Conservation (phyloP, 2,329 filamentous ascomycete genomes). For the Pseudogymnoascus sp. region DNA sequence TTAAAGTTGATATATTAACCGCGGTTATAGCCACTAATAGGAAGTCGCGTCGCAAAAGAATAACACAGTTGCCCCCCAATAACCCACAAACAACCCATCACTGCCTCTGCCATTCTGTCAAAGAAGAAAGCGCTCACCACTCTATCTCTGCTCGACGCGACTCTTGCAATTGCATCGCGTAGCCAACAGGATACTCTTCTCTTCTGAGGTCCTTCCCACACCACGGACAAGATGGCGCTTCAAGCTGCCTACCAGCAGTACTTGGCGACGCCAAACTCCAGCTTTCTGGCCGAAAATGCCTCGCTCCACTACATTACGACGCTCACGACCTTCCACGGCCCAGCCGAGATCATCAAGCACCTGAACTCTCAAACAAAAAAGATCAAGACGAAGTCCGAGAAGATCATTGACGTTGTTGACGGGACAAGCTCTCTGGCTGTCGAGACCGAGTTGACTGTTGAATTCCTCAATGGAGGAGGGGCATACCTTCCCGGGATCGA, state of each 20-base stretch:
- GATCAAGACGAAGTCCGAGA: conserved; percentile 76
- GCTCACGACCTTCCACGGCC: conserved; percentile 61
- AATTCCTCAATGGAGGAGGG: conserved; percentile 75
- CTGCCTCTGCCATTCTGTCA: not conserved
- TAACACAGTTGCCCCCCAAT: not conserved
- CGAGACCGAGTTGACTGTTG: conserved; percentile 74
- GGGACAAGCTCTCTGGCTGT: conserved; percentile 59
- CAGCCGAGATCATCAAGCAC: conserved; percentile 75
- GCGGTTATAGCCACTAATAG: not conserved
- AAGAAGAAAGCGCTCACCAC: not conserved
- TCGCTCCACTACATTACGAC: conserved; percentile 86
- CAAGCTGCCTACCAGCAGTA: conserved; percentile 61
- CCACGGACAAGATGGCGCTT: conserved; percentile 35
- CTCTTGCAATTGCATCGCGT: not conserved
- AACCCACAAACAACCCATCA: not conserved
- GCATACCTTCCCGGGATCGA: conserved; percentile 82
- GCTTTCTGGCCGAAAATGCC: conserved; percentile 55
- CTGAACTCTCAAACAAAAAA: conserved; percentile 61
- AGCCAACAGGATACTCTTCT: not conserved
- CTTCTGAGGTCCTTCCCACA: not conserved
- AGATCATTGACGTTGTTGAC: conserved; percentile 66
- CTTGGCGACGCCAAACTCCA: conserved; percentile 55
- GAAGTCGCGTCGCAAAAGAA: conserved; percentile 6
- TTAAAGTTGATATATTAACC: not conserved
- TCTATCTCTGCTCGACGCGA: not conserved